Conservation (phyloP, 2,329 filamentous ascomycete genomes). For the Sporothrix pseudoabietina region DNA sequence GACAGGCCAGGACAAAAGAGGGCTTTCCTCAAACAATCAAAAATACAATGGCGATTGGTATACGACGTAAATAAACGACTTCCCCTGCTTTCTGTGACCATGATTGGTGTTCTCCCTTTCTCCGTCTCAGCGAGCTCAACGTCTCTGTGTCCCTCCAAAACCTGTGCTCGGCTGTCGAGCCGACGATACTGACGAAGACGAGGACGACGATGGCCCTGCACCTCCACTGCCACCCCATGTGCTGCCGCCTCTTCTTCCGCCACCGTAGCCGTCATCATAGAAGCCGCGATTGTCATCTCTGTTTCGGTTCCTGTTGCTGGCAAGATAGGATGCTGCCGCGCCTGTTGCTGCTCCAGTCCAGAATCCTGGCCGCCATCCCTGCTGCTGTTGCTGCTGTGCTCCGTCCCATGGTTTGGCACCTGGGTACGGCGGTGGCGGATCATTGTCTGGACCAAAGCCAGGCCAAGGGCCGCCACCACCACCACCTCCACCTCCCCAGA, state of each 20-base stretch:
- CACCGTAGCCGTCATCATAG: conserved; percentile 33
- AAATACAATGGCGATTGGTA: not conserved
- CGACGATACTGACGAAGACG: conserved; percentile 43
- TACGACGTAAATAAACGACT: not conserved
- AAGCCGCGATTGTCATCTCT: conserved; percentile 37
- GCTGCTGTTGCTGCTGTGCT: conserved; percentile 38
- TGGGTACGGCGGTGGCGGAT: conserved; percentile 59
- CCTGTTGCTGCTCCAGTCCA: conserved; percentile 71
- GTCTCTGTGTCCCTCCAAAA: conserved; percentile 68
- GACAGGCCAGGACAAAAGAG: not conserved
- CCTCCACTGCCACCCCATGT: conserved; percentile 41
- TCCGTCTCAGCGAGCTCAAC: conserved; percentile 43
- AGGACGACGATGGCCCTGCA: conserved; percentile 41
- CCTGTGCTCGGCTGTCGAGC: conserved; percentile 68
- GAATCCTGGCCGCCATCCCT: conserved; percentile 70
- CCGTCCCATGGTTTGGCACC: conserved; percentile 44
- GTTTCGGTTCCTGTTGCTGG: conserved; percentile 52
- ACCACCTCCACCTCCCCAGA: conserved; percentile 46
- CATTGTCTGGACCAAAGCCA: conserved; percentile 42
- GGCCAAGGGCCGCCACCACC: conserved; percentile 45
- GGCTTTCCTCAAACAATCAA: not conserved
- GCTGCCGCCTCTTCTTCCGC: conserved; percentile 28
- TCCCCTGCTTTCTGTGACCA: not conserved
- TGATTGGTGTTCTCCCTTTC: not conserved
- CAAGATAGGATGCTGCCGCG: conserved; percentile 68